Percentiles rank a stretch among this genome's conserved stretches.
These are phyloP conservation scores for Ormosia emarginata DNA, from an alignment of 306 rosid species.

Conservation along the genomic window DNA sequence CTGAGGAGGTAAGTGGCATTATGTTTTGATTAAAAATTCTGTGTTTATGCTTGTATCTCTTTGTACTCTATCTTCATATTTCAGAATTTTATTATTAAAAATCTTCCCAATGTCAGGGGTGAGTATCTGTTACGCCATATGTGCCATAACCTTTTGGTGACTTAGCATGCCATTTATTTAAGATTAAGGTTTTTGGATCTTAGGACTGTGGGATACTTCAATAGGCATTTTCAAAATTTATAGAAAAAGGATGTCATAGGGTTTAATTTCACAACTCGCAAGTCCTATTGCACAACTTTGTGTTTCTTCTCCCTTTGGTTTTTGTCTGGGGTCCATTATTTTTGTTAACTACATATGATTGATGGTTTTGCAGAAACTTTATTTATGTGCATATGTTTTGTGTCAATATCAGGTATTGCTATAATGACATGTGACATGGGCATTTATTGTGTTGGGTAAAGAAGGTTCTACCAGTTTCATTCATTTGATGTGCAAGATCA, in stretches of 20 bases:
- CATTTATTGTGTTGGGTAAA: background rate
- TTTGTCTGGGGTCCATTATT: background rate
- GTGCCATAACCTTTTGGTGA: background rate
- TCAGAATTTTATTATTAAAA: background rate
- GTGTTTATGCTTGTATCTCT: background rate
- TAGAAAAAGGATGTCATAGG: background rate
- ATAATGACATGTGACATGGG: conserved; percentile 1
- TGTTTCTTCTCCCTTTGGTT: background rate
- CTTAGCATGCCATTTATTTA: background rate
- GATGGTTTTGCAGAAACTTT: conserved; percentile 13
- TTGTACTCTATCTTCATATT: background rate
- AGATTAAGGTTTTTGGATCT: conserved; percentile 6
- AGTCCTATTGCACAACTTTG: background rate
- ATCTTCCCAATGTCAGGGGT: background rate
- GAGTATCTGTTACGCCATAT: background rate
- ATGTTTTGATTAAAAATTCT: background rate
- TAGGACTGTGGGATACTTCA: conserved; percentile 5
- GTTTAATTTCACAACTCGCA: background rate
- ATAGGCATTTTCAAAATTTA: background rate
- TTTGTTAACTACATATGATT: background rate
- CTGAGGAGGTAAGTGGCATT: conserved; percentile 69
- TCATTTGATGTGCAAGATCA: conserved; percentile 1
- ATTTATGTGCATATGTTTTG: conserved; percentile 4
- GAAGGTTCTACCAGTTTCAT: background rate
- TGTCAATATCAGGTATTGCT: conserved; percentile 10